Base-by-base conservation (phyloP, 495 filamentous ascomycete species). In the Hypoxylon subgilvum region DNA sequence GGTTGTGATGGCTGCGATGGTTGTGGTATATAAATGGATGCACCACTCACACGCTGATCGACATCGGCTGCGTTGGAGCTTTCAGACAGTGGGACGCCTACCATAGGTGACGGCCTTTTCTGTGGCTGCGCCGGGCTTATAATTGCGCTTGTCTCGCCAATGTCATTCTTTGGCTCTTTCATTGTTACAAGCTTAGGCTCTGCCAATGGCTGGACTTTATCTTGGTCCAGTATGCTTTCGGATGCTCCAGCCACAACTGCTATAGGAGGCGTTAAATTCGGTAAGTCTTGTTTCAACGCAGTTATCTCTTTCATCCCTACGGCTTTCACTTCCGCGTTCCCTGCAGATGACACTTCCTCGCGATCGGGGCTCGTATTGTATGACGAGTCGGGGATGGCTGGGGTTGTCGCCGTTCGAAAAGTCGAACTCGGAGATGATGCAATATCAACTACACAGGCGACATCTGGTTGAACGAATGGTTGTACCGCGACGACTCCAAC, bases 281-380 rank as follows among this genome's bases (percentile, higher is more conserved):
- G n/a, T 21, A 23, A 38, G 27, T 38, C 52, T 36, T 42, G 52
- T 54, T 40, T 53, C 21, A 46, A 45, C 34, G 45, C 28, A 42
- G 40, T 41, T 45, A 45, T 31, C 19, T 59, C 54, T 59, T 59
- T 59, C 44, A 64, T 58, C 50, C 49, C 61, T 14, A 21, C 22
- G 8, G 31, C 40, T 31, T 72, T 73, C 25, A 72, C 65, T 7
- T 74, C 76, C 16, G 47, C 61, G 39, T 25, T 60, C n/a, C 72
- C 69, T 30, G 65, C 30, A 63, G 70, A 71, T 61, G 78, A 69
- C 19, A 75, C 69, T 23, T 69, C 71, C 31, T 84, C 82, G 39
- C 77, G 76, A 57, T 83, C 80, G 1, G 82, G 78, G 52, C 79
- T 82, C 1, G 82, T 82, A 54, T 81, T 77, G 1, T 79, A 73